Conservation (phyloP, 1,284 basidiomycete species). For the Ceratobasidium sp. region DNA sequence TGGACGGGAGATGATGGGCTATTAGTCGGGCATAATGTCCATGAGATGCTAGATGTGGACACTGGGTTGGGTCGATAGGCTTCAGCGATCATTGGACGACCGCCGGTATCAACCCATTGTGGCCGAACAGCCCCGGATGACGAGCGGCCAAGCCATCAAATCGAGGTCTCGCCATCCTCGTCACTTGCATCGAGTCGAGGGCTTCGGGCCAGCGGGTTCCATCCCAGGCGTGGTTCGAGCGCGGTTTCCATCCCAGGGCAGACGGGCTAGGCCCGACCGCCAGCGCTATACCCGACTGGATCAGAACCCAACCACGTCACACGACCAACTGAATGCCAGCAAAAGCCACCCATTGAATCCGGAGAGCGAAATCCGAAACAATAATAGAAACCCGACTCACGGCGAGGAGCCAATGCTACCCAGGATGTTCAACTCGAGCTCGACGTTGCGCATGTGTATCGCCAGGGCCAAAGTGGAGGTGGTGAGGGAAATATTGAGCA, state of each 20-base stretch:
- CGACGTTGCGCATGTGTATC: slow-evolving; percentile 70
- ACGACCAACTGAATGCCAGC: background rate
- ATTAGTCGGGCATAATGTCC: background rate
- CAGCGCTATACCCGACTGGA: background rate
- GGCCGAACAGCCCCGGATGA: no score
- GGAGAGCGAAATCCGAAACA: background rate
- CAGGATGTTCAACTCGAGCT: slow-evolving; percentile 59
- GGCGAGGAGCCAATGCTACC: slow-evolving; percentile 84
- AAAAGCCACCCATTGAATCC: background rate
- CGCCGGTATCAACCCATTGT: no score
- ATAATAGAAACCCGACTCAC: slow-evolving; percentile 54
- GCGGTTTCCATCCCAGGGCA: background rate
- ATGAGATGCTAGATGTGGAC: background rate
- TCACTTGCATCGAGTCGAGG: no score
- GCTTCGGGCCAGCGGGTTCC: no score
- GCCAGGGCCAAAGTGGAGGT: slow-evolving; percentile 80
- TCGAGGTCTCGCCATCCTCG: no score
- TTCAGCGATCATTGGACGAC: no score
- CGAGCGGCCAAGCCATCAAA: no score
- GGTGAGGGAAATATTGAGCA: slow-evolving; percentile 84
- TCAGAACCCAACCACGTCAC: background rate
- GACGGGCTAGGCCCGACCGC: background rate
- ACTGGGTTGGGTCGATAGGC: no score
- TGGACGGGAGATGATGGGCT: background rate
- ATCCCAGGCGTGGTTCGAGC: background rate